Conservation (phyloP, 2,329 filamentous ascomycete species). For the Aspergillus oerlinghausenensis region DNA sequence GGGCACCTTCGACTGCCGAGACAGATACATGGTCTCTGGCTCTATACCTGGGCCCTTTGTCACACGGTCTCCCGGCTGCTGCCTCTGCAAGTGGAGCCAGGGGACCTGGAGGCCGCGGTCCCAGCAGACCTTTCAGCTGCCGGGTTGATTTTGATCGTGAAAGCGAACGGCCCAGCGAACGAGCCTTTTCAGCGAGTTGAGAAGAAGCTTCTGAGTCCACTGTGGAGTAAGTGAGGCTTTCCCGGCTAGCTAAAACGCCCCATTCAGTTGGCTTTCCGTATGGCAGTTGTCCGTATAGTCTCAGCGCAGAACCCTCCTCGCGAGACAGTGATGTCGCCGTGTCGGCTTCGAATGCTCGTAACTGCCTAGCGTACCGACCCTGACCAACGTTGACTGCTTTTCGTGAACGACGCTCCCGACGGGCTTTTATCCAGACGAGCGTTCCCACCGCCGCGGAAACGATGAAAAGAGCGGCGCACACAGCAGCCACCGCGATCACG, state of each 20-base stretch:
- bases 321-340: conserved; percentile 29
- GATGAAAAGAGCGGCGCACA: conserved; percentile 30
- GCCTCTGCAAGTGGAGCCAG: conserved; percentile 31
- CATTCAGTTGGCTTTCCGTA: conserved; percentile 34
- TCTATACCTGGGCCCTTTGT: conserved; percentile 5
- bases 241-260: conserved; percentile 29
- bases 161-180: conserved; percentile 30
- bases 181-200: conserved; percentile 23
- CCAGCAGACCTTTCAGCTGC: conserved; percentile 24
- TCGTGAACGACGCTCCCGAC: conserved; percentile 29
- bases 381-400: conserved; percentile 20
- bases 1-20: conserved; percentile 32
- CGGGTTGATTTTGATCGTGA: conserved; percentile 31
- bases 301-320: conserved; percentile 28
- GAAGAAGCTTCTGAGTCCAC: conserved; percentile 19
- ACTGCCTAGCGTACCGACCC: conserved; percentile 14
- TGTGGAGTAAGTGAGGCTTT: conserved; percentile 22
- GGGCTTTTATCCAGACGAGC: conserved; percentile 32
- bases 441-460: conserved; percentile 28
- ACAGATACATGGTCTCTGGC: conserved; percentile 27
- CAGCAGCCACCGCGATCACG: conserved; percentile 33
- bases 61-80: conserved; percentile 16
- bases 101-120: conserved; percentile 25
- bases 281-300: conserved; percentile 31
- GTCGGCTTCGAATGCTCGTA: conserved; percentile 22